Evolutionary conservation across 805 yeast species (phyloP), one percentile per base, ranked within the genome.

Genomic region (Candida cerambycidarum): DNA sequence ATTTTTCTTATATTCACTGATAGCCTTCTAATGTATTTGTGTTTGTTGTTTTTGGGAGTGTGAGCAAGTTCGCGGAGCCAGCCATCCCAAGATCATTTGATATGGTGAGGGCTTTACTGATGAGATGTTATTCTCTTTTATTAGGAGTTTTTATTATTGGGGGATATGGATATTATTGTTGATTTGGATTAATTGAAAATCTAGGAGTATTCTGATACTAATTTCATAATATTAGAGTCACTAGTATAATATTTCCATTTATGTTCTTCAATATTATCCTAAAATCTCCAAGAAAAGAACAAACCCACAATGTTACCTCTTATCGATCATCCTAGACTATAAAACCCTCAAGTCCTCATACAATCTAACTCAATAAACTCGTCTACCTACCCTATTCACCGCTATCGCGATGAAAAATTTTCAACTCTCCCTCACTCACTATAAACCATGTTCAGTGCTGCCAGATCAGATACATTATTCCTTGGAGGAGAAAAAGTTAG

Each of bases 401-500:
- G 29, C n/a, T 25, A 28, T 19, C 41, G 41, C 34, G 34, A 19
- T 30, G 37, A 25, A 32, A 39, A 39, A 17, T 39, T 39, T 39
- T 38, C 40, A 38, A 28, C 4, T 13, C 40, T 35, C 23, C n/a
- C 8, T 15, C 28, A 11, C 3, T 13, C n/a, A n/a, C n/a, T n/a
- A n/a, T n/a, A n/a, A 6, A 34, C 16, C 15, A 76, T 89, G 77
- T 89, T 73, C 64, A 78, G 88, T 41, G 74, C 88, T 48, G 82
- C 92, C 35, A 85, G 95, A 59, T 88, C 96, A 46, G 97, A 90
- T 57, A 89, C 97, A 35, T 75, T 92, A 50, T 90, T 93, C 66
- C 81, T 93, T 52, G 96, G 96, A 56, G 99, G 97, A 55, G 96
- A 93, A 63, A 92, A 93, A 66, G 69, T 89, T 52, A 83, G 95